A percentile compares a stretch with the other conserved stretches of the same genome.
Conservation (phyloP, 306 rosid species). For the Trichosanthes cucumerina region DNA sequence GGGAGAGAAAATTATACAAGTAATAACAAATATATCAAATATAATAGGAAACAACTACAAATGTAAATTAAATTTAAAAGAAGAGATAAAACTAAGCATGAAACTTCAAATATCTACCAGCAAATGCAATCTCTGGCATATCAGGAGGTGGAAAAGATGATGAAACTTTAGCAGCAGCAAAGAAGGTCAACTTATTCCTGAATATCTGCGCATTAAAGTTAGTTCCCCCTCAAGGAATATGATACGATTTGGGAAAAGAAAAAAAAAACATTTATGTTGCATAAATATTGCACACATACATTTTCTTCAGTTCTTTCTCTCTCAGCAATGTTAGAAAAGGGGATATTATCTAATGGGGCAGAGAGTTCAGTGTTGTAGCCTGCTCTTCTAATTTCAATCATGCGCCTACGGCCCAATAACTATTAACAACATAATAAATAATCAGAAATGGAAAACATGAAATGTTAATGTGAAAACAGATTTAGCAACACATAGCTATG, state of each 20-base stretch:
- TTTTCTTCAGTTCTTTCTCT: constrained; percentile 75
- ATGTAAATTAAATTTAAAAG: not conserved
- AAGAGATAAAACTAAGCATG: not conserved
- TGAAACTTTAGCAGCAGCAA: constrained; percentile 87
- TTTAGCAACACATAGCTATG: constrained; percentile 19
- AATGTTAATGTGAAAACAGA: not conserved
- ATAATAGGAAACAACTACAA: not conserved
- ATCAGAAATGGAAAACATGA: constrained; percentile 14
- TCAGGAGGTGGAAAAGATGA: constrained; percentile 86
- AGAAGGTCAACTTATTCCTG: constrained; percentile 68
- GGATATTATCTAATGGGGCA: constrained; percentile 81
- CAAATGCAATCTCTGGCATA: constrained; percentile 96
- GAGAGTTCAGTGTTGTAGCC: constrained; percentile 89
- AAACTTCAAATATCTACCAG: constrained; percentile 43
- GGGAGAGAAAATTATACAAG: not conserved
- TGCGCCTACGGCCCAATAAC: constrained; percentile 80
- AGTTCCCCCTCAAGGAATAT: constrained; percentile 3
- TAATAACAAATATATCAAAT: not conserved
- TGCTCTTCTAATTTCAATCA: constrained; percentile 69
- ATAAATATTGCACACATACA: constrained; percentile 30
- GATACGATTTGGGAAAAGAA: not conserved
- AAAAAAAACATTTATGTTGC: not conserved
- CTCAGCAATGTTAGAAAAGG: constrained; percentile 51
- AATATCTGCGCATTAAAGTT: constrained; percentile 40
- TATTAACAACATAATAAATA: constrained; percentile 22